These are phyloP conservation scores for Cladophialophora exuberans DNA, from an alignment of 2,329 filamentous ascomycete genomes.

Conservation along the genomic window DNA sequence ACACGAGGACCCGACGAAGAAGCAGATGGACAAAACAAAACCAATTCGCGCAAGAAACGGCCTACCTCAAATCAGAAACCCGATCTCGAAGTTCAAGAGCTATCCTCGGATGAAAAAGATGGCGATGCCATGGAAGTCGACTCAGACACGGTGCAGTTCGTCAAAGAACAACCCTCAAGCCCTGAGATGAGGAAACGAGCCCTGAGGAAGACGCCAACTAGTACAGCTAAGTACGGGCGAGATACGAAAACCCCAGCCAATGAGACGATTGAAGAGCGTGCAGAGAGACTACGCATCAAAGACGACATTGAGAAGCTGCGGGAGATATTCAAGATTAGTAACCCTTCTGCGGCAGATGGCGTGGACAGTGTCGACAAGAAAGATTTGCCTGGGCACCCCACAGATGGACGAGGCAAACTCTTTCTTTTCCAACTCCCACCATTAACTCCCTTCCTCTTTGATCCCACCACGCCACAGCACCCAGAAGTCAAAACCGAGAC, in stretches of 20 bases:
- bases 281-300: constrained; percentile 37
- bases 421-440: constrained; percentile 69
- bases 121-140: constrained; percentile 29
- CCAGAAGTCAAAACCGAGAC: constrained; percentile 40
- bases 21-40: neutral
- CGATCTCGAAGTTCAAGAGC: constrained; percentile 17
- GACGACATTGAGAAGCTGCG: constrained; percentile 28
- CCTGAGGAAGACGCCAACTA: constrained; percentile 40
- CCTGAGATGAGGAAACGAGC: constrained; percentile 46
- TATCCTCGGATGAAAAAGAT: constrained; percentile 33
- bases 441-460: constrained; percentile 59
- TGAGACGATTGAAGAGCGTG: constrained; percentile 34
- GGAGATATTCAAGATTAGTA: constrained; percentile 17
- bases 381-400: constrained; percentile 31
- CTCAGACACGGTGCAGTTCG: constrained; percentile 23
- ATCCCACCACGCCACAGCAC: constrained; percentile 35
- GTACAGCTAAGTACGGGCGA: constrained; percentile 5
- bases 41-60: constrained; percentile 1
- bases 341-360: neutral
- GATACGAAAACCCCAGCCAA: constrained; percentile 19
- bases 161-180: constrained; percentile 41
- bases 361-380: constrained; percentile 18
- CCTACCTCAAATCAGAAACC: neutral
- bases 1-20: constrained; percentile 17
- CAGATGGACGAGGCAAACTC: constrained; percentile 50